Percentiles rank a stretch among this genome's conserved stretches.
Evolutionary conservation across 1,284 basidiomycete genomes (phyloP).

Genomic region (Xanthoconium separans): DNA sequence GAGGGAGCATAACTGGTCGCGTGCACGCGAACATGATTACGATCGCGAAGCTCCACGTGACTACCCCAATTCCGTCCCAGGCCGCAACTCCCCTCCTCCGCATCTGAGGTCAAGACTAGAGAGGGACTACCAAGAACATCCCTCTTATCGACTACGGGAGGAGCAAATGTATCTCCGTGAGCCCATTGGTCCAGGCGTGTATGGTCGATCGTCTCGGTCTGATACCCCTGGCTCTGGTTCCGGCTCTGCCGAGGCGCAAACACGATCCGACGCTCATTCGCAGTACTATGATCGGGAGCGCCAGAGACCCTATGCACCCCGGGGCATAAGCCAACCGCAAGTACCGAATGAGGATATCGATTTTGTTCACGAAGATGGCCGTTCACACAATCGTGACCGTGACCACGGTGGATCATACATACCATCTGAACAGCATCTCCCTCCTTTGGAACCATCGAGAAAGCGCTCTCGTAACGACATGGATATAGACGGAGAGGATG

Average conservation of each 20-base stretch:
- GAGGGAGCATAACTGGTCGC: constrained; percentile 44
- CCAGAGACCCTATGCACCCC: constrained; percentile 46
- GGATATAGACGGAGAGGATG: constrained; percentile 53
- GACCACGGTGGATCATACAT: constrained; percentile 34
- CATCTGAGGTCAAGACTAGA: constrained; percentile 38
- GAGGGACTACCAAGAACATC: constrained; percentile 37
- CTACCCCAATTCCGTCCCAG: constrained; percentile 19
- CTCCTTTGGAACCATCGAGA: constrained; percentile 39
- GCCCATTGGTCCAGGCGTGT: constrained; percentile 32
- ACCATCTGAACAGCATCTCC: constrained; percentile 30
- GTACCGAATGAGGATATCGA: constrained; percentile 44
- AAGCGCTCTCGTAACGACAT: constrained; percentile 61
- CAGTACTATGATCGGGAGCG: constrained; percentile 48
- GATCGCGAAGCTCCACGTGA: constrained; percentile 40
- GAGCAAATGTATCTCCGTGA: constrained; percentile 47
- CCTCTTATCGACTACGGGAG: constrained; percentile 44
- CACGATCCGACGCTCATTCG: constrained; percentile 44
- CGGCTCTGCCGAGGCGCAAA: constrained; percentile 43
- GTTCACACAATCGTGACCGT: constrained; percentile 37
- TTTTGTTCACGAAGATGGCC: constrained; percentile 48
- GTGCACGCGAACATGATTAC: constrained; percentile 48
- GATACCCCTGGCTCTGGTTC: constrained; percentile 52
- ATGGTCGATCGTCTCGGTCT: constrained; percentile 47
- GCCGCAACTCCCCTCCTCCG: constrained; percentile 41
- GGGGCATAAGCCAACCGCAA: constrained; percentile 35